A percentile compares a stretch with the other conserved stretches of the same genome.
Evolutionary conservation across 768 basidiomycete species (phyloP).

Genomic region (Boletus speciosus): DNA sequence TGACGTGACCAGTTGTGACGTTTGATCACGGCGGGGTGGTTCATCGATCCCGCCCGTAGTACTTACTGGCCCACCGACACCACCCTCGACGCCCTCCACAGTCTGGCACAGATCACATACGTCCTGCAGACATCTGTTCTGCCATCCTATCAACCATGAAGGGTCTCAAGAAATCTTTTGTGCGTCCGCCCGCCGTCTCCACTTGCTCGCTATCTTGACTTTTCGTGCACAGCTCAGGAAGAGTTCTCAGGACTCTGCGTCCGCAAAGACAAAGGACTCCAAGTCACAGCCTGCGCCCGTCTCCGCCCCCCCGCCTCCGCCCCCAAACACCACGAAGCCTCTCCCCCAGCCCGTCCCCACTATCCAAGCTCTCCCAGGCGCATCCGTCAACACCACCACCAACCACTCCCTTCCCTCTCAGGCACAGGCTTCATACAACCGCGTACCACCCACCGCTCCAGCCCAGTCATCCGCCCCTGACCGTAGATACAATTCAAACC

Average conservation of each 20-base stretch:
- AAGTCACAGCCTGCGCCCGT: conserved; percentile 43
- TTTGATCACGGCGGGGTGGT: conserved; percentile 30
- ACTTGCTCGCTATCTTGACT: conserved; percentile 22
- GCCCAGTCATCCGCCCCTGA: conserved; percentile 45
- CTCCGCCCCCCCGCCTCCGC: conserved; percentile 53
- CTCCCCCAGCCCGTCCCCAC: conserved; percentile 51
- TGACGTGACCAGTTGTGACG: conserved; percentile 32
- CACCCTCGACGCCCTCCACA: conserved; percentile 8
- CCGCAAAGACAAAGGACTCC: conserved; percentile 66
- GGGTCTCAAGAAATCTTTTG: conserved; percentile 80
- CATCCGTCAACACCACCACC: conserved; percentile 33
- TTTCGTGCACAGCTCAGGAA: conserved; percentile 55
- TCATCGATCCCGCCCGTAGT: conserved; percentile 39
- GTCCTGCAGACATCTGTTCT: conserved; percentile 15
- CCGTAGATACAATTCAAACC: conserved; percentile 48
- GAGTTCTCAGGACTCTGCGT: conserved; percentile 60
- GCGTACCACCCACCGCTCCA: conserved; percentile 41
- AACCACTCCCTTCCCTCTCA: conserved; percentile 43
- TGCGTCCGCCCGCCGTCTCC: conserved; percentile 34
- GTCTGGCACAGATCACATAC: conserved; percentile 4
- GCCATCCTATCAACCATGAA: conserved; percentile 51
- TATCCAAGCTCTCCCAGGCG: conserved; percentile 34
- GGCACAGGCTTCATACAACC: conserved; percentile 38
- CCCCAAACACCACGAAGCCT: conserved; percentile 63
- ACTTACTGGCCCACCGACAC: conserved; percentile 22